Evolutionary conservation across 345 rosid species (phyloP).

Genomic region (Gossypium mustelinum): DNA sequence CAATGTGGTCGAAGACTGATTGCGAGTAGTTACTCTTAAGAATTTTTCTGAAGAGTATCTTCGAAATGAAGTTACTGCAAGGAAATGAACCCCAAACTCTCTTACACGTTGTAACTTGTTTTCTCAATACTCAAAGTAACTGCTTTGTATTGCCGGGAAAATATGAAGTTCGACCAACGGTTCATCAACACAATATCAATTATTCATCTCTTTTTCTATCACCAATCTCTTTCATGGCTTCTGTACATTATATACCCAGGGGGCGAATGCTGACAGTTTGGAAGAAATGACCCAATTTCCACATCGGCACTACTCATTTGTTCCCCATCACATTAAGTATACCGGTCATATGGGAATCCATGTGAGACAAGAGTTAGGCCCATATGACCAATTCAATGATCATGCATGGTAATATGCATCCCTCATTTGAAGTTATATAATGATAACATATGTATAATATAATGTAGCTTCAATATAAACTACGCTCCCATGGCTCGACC

Average conservation of each 20-base stretch:
- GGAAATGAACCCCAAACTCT: not conserved
- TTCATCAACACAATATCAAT: constrained; percentile 11
- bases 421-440: too few species aligned
- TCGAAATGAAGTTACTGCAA: not conserved
- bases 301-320: constrained; percentile 24
- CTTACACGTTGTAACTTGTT: not conserved
- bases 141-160: not conserved
- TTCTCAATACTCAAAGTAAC: not conserved
- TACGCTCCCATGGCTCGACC: constrained; percentile 30
- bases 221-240: constrained; percentile 21
- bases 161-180: not conserved
- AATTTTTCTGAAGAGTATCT: too few species aligned
- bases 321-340: constrained; percentile 44
- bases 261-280: not conserved
- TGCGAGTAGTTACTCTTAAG: too few species aligned
- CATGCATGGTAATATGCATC: too few species aligned
- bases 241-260: not conserved
- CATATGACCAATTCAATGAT: constrained; percentile 16
- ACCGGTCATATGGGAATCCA: constrained; percentile 44
- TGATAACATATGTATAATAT: not conserved
- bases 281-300: constrained; percentile 17
- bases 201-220: constrained; percentile 5
- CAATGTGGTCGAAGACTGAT: too few species aligned
- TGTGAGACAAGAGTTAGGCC: constrained; percentile 29
- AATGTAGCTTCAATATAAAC: not conserved